A percentile compares a stretch with the other conserved stretches of the same genome.
Evolutionary conservation across 2,329 filamentous ascomycete genomes (phyloP).

Genomic region (Verticillium zaregamsianum): DNA sequence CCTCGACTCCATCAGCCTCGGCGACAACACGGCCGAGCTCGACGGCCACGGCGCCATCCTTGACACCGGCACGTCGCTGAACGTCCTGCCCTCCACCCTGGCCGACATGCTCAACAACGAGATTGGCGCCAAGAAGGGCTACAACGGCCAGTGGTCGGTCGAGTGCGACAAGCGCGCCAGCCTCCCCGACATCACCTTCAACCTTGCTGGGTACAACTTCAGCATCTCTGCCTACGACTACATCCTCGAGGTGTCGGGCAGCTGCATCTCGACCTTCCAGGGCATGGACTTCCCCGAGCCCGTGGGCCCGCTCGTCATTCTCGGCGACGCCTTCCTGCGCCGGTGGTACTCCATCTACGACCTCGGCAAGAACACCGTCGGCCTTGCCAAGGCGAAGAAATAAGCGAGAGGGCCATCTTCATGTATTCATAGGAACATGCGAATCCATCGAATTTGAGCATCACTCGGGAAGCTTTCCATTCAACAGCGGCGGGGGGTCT

Average conservation of each 20-base stretch:
- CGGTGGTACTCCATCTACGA: constrained; percentile 97
- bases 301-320: constrained; percentile 86
- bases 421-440: neutral
- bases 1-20: constrained; percentile 85
- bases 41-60: constrained; percentile 95
- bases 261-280: constrained; percentile 96
- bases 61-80: constrained; percentile 96
- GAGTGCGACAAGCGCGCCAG: constrained; percentile 80
- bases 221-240: constrained; percentile 86
- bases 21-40: constrained; percentile 79
- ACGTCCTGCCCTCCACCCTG: constrained; percentile 84
- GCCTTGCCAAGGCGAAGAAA: constrained; percentile 77
- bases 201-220: constrained; percentile 87
- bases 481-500: neutral
- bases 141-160: constrained; percentile 92
- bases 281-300: constrained; percentile 90
- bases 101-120: constrained; percentile 96
- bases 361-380: constrained; percentile 82
- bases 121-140: constrained; percentile 97
- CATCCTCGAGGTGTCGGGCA: constrained; percentile 90
- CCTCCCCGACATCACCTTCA: constrained; percentile 90
- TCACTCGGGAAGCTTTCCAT: neutral
- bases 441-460: neutral
- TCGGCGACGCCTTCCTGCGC: constrained; percentile 82
- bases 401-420: constrained; percentile 9